These are phyloP conservation scores for Amaranthus tricolor DNA, from an alignment of 179 eudicot species.

Conservation along the genomic window DNA sequence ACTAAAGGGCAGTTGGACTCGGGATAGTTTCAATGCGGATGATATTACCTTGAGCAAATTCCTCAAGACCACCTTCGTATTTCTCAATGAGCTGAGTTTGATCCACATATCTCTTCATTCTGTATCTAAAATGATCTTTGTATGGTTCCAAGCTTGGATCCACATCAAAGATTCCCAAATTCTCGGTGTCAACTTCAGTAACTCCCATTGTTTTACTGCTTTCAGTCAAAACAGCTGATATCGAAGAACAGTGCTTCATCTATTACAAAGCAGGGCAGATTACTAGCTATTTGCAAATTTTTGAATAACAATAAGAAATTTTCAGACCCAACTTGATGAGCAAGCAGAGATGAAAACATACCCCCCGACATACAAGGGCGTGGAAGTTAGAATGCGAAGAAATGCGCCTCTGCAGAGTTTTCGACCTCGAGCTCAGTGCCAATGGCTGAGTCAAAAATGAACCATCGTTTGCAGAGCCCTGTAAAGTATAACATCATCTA, in stretches of 20 bases:
- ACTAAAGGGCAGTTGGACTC: not conserved
- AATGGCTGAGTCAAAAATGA: slow-evolving; percentile 28
- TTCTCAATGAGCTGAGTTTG: slow-evolving; percentile 71
- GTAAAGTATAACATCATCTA: too few relatives aligned
- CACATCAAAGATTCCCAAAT: slow-evolving; percentile 46
- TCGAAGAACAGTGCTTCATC: slow-evolving; percentile 40
- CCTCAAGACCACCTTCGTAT: slow-evolving; percentile 86
- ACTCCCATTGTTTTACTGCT: slow-evolving; percentile 44
- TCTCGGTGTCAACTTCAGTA: slow-evolving; percentile 42
- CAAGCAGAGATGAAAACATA: slow-evolving; percentile 22
- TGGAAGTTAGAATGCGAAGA: slow-evolving; percentile 23
- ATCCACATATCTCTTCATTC: slow-evolving; percentile 65
- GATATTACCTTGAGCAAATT: slow-evolving; percentile 75
- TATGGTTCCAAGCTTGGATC: slow-evolving; percentile 68
- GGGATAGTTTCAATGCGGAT: slow-evolving; percentile 8
- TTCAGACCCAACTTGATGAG: too few relatives aligned
- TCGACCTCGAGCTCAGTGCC: slow-evolving; percentile 27
- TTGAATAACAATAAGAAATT: not conserved
- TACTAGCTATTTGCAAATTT: not conserved
- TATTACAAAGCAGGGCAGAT: slow-evolving; percentile 21
- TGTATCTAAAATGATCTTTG: slow-evolving; percentile 71
- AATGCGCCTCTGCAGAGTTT: slow-evolving; percentile 24
- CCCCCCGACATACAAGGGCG: slow-evolving; percentile 27
- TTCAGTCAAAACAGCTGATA: slow-evolving; percentile 54
- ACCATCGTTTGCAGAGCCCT: slow-evolving; percentile 36